Percentiles rank a stretch among this genome's conserved stretches.
These are phyloP conservation scores for Chiua sp. DNA, from an alignment of 1,284 basidiomycete species.

Conservation along the genomic window DNA sequence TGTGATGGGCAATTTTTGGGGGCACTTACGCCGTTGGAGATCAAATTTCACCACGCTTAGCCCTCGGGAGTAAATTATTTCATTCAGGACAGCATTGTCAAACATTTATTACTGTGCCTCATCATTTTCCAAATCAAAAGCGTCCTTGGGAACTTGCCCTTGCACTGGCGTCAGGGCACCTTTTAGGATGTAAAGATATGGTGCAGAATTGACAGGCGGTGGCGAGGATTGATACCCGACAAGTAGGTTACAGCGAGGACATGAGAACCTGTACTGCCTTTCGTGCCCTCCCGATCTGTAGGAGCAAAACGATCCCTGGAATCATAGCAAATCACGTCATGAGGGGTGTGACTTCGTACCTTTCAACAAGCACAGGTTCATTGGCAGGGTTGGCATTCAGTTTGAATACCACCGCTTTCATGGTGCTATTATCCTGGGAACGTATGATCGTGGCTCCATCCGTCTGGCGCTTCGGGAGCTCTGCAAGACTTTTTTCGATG, in stretches of 20 bases:
- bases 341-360: constrained; percentile 47
- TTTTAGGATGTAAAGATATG: constrained; percentile 73
- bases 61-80: background rate
- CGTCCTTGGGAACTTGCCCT: constrained; percentile 77
- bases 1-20: too few species aligned
- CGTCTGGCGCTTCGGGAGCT: constrained; percentile 72
- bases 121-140: constrained; percentile 65
- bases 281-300: constrained; percentile 68
- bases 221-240: constrained; percentile 78
- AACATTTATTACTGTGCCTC: constrained; percentile 9
- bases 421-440: constrained; percentile 60
- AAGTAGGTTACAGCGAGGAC: constrained; percentile 74
- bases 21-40: too few species aligned
- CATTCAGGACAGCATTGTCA: constrained; percentile 2
- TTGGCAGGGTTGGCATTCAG: constrained; percentile 63
- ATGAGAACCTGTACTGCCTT: constrained; percentile 74
- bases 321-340: constrained; percentile 23
- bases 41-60: too few species aligned
- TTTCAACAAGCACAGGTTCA: constrained; percentile 73
- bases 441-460: constrained; percentile 77
- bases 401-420: constrained; percentile 76
- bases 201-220: constrained; percentile 71
- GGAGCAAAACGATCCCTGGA: constrained; percentile 5
- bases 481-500: constrained; percentile 74
- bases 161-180: constrained; percentile 80